Conservation (phyloP, 495 filamentous ascomycete species). For the Hypoxylon subgilvum region DNA sequence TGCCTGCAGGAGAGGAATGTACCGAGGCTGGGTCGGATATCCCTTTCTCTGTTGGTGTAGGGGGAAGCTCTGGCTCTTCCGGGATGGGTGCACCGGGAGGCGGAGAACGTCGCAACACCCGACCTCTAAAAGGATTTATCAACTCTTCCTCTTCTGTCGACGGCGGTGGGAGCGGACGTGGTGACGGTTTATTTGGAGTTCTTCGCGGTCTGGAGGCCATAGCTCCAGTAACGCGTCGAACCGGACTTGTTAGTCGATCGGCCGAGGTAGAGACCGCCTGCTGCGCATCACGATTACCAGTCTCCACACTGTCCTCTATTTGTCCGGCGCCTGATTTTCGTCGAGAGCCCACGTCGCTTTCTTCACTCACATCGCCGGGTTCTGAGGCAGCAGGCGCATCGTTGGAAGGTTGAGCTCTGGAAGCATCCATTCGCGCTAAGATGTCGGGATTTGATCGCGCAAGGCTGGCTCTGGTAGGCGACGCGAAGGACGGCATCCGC, state of each 20-base stretch:
- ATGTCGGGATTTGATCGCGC: conserved; percentile 68
- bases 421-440: conserved; percentile 54
- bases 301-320: conserved; percentile 7
- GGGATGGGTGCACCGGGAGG: conserved; percentile 45
- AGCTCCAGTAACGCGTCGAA: conserved; percentile 25
- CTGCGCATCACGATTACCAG: not conserved
- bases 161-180: conserved; percentile 50
- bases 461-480: conserved; percentile 68
- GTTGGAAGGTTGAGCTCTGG: conserved; percentile 42
- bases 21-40: conserved; percentile 58
- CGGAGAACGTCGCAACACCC: conserved; percentile 43
- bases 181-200: conserved; percentile 43
- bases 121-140: conserved; percentile 50
- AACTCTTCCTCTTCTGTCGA: conserved; percentile 52
- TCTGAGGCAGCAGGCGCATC: conserved; percentile 34
- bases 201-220: conserved; percentile 36
- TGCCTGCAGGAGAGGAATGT: conserved; percentile 58
- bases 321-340: not conserved
- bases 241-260: conserved; percentile 21
- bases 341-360: not conserved
- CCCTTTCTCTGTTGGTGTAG: conserved; percentile 68
- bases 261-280: conserved; percentile 6
- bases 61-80: conserved; percentile 71
- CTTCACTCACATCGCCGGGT: conserved; percentile 3
- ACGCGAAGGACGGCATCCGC: conserved; percentile 65